Evolutionary conservation across 2,329 filamentous ascomycete genomes (phyloP).

Genomic region (Hawksworthiomyces lignivorus): DNA sequence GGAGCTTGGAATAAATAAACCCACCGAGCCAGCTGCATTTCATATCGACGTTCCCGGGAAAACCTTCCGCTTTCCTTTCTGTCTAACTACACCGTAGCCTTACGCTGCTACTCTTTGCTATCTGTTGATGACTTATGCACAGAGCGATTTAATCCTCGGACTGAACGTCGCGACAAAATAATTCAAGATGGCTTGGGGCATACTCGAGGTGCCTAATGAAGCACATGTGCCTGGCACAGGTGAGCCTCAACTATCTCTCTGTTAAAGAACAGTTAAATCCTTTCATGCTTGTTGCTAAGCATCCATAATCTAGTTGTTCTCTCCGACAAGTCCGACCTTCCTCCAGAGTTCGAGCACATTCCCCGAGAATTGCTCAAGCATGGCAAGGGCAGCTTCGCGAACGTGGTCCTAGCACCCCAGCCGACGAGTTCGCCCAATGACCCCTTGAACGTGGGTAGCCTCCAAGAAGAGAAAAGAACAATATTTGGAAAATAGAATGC

Average conservation of each 20-base stretch:
- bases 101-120: no score
- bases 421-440: slow-evolving; percentile 41
- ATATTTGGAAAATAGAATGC: not conserved
- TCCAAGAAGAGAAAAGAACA: no score
- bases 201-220: slow-evolving; percentile 36
- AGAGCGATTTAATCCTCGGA: no score
- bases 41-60: no score
- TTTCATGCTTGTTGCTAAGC: no score
- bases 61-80: no score
- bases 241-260: no score
- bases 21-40: no score
- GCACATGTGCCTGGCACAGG: slow-evolving; percentile 41
- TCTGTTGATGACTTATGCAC: no score
- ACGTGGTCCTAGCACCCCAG: slow-evolving; percentile 35
- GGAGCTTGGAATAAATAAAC: no score
- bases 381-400: slow-evolving; percentile 24
- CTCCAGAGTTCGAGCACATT: slow-evolving; percentile 35
- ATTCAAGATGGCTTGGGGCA: slow-evolving; percentile 40
- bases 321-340: slow-evolving; percentile 37
- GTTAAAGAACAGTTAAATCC: no score
- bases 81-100: no score
- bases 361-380: slow-evolving; percentile 33
- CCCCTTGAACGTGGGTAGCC: slow-evolving; percentile 33
- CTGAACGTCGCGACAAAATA: not conserved
- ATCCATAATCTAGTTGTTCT: slow-evolving; percentile 38